phyloP scores from a whole-genome alignment of 2,329 filamentous ascomycete genomes.

The Fusarium drepaniforme region DNA sequence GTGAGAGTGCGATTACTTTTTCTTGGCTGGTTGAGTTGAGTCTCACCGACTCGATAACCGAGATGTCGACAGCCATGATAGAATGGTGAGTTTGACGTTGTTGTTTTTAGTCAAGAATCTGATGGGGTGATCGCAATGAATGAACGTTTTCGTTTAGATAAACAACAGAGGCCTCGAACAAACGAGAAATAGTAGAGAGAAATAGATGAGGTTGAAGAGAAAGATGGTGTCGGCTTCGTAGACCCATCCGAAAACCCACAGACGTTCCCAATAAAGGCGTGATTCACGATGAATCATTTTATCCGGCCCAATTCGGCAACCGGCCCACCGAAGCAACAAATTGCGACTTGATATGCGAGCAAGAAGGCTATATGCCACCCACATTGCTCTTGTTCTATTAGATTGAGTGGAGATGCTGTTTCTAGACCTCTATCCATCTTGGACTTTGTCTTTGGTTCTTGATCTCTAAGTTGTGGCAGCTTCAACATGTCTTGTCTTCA shows the following conservation, averaged over 20 bases:
- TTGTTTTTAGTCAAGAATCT: neutral
- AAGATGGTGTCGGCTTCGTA: neutral
- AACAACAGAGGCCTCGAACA: neutral
- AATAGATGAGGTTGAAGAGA: neutral
- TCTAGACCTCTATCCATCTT: neutral
- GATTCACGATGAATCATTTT: constrained; percentile 3
- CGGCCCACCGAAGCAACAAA: neutral
- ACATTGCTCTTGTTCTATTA: neutral
- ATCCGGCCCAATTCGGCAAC: neutral
- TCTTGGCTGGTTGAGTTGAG: neutral
- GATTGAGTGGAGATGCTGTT: neutral
- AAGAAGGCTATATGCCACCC: neutral
- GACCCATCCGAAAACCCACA: neutral
- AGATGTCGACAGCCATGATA: neutral
- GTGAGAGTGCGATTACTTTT: constrained; percentile 26
- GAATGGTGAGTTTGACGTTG: neutral
- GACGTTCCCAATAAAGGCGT: neutral
- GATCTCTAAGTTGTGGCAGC: neutral
- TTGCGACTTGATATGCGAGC: neutral
- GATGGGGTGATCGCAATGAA: neutral
- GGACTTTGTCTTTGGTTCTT: neutral
- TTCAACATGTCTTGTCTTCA: neutral
- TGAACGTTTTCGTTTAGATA: neutral
- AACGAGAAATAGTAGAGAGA: neutral
- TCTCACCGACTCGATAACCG: constrained; percentile 3